Evolutionary conservation across 2,329 filamentous ascomycete species (phyloP).

Genomic region (Venturia nashicola): DNA sequence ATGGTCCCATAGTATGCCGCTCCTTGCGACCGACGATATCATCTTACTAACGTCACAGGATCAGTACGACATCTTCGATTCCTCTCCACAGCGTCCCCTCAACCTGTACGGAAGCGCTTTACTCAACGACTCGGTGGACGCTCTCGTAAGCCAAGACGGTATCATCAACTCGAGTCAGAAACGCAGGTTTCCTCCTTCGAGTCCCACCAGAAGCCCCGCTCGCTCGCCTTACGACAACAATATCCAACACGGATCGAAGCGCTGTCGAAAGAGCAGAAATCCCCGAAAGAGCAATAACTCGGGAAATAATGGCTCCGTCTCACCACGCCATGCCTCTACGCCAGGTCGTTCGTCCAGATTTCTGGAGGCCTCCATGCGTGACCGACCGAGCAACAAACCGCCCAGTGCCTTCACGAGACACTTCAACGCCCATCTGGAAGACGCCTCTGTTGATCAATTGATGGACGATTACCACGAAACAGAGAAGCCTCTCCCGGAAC

Average conservation of each 20-base stretch:
- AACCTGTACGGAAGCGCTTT: background rate
- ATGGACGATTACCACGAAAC: conserved; percentile 23
- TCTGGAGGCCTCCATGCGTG: conserved; percentile 75
- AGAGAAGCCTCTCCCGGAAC: background rate
- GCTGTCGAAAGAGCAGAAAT: conserved; percentile 8
- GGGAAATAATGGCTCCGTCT: background rate
- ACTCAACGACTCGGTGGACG: background rate
- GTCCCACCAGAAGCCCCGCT: background rate
- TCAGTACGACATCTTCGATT: conserved; percentile 5
- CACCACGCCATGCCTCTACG: background rate
- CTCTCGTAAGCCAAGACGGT: background rate
- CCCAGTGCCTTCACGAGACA: conserved; percentile 52
- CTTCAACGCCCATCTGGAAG: conserved; percentile 18
- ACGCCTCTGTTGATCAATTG: conserved; percentile 19
- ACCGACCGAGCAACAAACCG: conserved; percentile 59
- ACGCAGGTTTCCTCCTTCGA: background rate
- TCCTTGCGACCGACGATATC: too few relatives aligned
- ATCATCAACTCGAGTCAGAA: conserved; percentile 6
- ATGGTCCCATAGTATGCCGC: background rate
- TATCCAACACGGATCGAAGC: conserved; percentile 9
- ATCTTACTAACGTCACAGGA: background rate
- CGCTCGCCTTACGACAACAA: background rate
- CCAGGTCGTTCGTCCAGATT: conserved; percentile 48
- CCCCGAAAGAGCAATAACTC: conserved; percentile 7
- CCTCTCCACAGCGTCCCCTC: conserved; percentile 4